phyloP scores from a whole-genome alignment of 2,329 filamentous ascomycete genomes.

The Hypoxylon sp. region DNA sequence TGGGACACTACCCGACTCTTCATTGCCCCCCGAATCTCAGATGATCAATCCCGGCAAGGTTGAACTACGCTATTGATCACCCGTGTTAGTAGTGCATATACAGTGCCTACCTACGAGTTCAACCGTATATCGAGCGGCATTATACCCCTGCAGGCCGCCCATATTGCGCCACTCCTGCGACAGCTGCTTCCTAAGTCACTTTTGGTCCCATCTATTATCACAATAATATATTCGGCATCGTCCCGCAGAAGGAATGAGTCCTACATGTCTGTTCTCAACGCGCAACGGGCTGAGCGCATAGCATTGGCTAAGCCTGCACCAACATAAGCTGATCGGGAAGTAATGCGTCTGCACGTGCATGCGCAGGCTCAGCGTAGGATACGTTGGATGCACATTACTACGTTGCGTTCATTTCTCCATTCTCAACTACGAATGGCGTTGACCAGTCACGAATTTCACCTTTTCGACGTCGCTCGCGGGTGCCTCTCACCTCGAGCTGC shows the following conservation, averaged over 20 bases:
- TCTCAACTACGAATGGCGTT: constrained; percentile 25
- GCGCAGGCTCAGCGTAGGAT: constrained; percentile 27
- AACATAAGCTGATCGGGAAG: constrained; percentile 36
- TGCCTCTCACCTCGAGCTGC: constrained; percentile 22
- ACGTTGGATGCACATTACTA: constrained; percentile 34
- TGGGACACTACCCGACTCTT: constrained; percentile 34
- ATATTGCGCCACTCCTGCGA: constrained; percentile 23
- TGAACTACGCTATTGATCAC: constrained; percentile 29
- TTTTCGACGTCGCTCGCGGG: constrained; percentile 27
- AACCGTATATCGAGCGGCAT: constrained; percentile 15
- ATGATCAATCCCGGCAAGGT: constrained; percentile 24
- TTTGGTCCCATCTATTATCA: constrained; percentile 18
- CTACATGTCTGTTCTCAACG: constrained; percentile 26
- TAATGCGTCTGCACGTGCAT: constrained; percentile 39
- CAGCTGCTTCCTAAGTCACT: constrained; percentile 11
- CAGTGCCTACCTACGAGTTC: constrained; percentile 17
- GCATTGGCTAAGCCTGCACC: constrained; percentile 35
- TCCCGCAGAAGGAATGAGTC: constrained; percentile 25
- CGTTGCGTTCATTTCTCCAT: constrained; percentile 26
- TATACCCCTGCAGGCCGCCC: constrained; percentile 19
- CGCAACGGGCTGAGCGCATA: constrained; percentile 29
- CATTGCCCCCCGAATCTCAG: constrained; percentile 33
- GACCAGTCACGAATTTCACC: constrained; percentile 20
- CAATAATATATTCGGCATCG: constrained; percentile 22
- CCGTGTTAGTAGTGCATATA: constrained; percentile 16